These are phyloP conservation scores for Glebionis coronaria DNA, from an alignment of 129 eudicot species.

Conservation along the genomic window DNA sequence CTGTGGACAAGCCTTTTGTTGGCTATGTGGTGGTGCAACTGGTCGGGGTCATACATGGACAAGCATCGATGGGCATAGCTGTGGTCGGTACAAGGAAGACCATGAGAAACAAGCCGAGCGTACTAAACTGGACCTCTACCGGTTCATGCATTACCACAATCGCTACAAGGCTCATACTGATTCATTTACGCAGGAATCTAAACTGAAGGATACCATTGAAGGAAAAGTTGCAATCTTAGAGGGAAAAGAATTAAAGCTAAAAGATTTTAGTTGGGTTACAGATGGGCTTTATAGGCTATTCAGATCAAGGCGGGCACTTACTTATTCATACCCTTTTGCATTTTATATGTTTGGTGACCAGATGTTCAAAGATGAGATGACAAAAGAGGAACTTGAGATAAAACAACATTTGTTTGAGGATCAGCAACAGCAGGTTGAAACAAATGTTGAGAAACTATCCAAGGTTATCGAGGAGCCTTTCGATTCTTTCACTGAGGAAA, in stretches of 20 bases:
- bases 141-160: constrained; percentile 92
- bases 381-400: constrained; percentile 63
- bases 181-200: constrained; percentile 79
- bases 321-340: constrained; percentile 92
- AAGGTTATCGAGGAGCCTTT: constrained; percentile 87
- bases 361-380: constrained; percentile 81
- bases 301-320: constrained; percentile 86
- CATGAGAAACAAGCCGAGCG: constrained; percentile 61
- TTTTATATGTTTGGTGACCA: constrained; percentile 94
- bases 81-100: constrained; percentile 93
- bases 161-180: constrained; percentile 95
- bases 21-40: constrained; percentile 99
- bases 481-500: constrained; percentile 47
- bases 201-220: constrained; percentile 60
- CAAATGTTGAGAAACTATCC: constrained; percentile 78
- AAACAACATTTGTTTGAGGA: constrained; percentile 92
- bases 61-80: constrained; percentile 75
- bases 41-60: constrained; percentile 95
- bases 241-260: constrained; percentile 48
- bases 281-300: constrained; percentile 84
- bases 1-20: constrained; percentile 96
- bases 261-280: constrained; percentile 95
- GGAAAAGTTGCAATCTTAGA: constrained; percentile 63
- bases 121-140: constrained; percentile 77
- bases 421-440: constrained; percentile 95